phyloP scores from a whole-genome alignment of 2,329 filamentous ascomycete genomes.

The Aspergillus sp. region DNA sequence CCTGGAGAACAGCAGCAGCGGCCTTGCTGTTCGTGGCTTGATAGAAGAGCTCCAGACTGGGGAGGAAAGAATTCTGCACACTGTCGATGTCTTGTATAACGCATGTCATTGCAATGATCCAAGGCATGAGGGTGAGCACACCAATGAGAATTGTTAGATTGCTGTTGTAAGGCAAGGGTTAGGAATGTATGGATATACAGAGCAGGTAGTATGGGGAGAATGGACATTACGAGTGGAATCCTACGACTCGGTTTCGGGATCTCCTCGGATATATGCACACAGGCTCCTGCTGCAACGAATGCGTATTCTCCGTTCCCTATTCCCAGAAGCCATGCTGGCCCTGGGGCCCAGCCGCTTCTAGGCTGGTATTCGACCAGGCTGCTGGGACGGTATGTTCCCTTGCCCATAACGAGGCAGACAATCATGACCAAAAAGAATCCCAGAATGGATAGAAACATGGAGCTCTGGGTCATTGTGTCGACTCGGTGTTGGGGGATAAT shows the following conservation, averaged over 20 bases:
- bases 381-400: slow-evolving; percentile 2
- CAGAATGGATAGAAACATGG: too few relatives aligned
- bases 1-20: slow-evolving; percentile 19
- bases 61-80: slow-evolving; percentile 22
- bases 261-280: slow-evolving; percentile 23
- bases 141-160: slow-evolving; percentile 33
- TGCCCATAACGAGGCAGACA: slow-evolving; percentile 17
- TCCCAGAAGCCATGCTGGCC: slow-evolving; percentile 19
- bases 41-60: slow-evolving; percentile 21
- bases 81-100: slow-evolving; percentile 31
- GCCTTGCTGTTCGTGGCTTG: slow-evolving; percentile 29
- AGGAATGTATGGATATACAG: too few relatives aligned
- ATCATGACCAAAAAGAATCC: slow-evolving; percentile 3
- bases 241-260: slow-evolving; percentile 17
- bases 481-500: too few relatives aligned
- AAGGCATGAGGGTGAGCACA: slow-evolving; percentile 30
- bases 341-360: slow-evolving; percentile 13
- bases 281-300: slow-evolving; percentile 17
- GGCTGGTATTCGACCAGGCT: slow-evolving; percentile 11
- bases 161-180: slow-evolving; percentile 8
- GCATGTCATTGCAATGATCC: slow-evolving; percentile 29
- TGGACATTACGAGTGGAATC: slow-evolving; percentile 23
- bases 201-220: too few relatives aligned
- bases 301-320: slow-evolving; percentile 19
- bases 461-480: too few relatives aligned